Evolutionary conservation across 108 stramenopile species (phyloP), one percentile per base, ranked within the genome.

Genomic region (Cyclotella cryptica): DNA sequence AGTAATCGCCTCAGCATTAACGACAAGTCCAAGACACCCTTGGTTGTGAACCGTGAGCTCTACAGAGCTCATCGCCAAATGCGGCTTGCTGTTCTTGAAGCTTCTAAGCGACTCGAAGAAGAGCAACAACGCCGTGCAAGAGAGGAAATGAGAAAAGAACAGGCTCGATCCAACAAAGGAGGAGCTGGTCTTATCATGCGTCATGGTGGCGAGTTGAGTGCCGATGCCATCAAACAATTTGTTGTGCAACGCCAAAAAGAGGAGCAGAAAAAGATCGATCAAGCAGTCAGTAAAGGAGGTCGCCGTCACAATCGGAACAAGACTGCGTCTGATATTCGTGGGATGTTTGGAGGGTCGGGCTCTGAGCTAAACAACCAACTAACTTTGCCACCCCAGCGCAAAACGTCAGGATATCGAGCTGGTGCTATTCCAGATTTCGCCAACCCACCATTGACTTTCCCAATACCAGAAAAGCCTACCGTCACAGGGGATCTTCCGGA

Each of bases 61-160:
- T 86, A 86, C 71, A 74, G 85, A 24, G 82, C 81, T 39, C 90
- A 89, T 66, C 84, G 86, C 43, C 71, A 82, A 27, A 81, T 88
- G 84, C 75, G 90, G 10, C 81, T 84, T 64, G 83, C 87, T 41
- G 78, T 91, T 28, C 55, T 88, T 27, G 83, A 87, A 28, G 86
- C 88, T 44, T 82, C 80, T 13, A 87, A 84, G 60, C 68, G 83
- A 44, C 88, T 88, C 13, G 90, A 90, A 49, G 85, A 87, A 70
- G 82, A 88, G 75, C 71, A 75, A 61, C 81, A 80, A 26, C 83
- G 79, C 22, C 79, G 83, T 22, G 83, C 83, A 9, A 54, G 80
- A 5, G 76, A 84, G 55, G 80, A 81, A 57, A 80, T 84, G 79
- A 80, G 80, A 12, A 78, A 66, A 52, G 75, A 84, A 54, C 72